A percentile compares a stretch with the other conserved stretches of the same genome.
These are phyloP conservation scores for Plasmodium cynomolgi DNA, from an alignment of 169 alveolate species.

Conservation along the genomic window DNA sequence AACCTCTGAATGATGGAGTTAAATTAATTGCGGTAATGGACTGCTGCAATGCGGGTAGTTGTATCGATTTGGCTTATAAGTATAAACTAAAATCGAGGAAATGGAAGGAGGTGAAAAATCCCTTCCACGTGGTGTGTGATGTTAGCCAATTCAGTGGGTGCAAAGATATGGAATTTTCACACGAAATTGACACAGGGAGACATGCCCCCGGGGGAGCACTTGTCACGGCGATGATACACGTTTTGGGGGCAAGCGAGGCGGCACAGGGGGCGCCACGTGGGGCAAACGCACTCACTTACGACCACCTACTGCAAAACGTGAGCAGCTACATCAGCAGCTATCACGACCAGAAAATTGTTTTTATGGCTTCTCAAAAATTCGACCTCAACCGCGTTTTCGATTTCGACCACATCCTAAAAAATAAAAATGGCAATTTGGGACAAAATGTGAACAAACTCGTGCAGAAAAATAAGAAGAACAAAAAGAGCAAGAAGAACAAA, in stretches of 20 bases:
- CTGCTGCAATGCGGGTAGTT: conserved; percentile 76
- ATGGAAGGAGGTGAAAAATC: conserved; percentile 62
- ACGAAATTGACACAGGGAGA: conserved; percentile 11
- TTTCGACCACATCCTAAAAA: conserved; percentile 27
- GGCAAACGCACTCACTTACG: conserved; percentile 9
- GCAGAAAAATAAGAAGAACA: conserved; percentile 14
- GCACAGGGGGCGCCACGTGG: background rate
- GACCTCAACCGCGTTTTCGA: conserved; percentile 27
- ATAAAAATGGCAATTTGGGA: conserved; percentile 15
- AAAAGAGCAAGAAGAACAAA: background rate
- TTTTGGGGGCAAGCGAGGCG: conserved; percentile 10
- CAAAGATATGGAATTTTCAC: conserved; percentile 15
- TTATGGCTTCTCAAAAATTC: conserved; percentile 65
- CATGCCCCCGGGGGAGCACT: conserved; percentile 49
- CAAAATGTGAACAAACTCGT: background rate
- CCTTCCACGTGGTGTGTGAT: conserved; percentile 64
- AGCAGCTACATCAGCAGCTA: background rate
- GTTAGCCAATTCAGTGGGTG: conserved; percentile 53
- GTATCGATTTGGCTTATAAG: conserved; percentile 53
- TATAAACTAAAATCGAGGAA: conserved; percentile 36
- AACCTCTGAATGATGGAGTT: conserved; percentile 77
- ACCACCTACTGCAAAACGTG: conserved; percentile 18
- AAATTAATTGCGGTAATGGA: conserved; percentile 82
- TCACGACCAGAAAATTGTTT: conserved; percentile 6
- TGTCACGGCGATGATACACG: conserved; percentile 19